Base-by-base conservation (phyloP, 164 flowering plant genomes). In the Vitis riparia region DNA sequence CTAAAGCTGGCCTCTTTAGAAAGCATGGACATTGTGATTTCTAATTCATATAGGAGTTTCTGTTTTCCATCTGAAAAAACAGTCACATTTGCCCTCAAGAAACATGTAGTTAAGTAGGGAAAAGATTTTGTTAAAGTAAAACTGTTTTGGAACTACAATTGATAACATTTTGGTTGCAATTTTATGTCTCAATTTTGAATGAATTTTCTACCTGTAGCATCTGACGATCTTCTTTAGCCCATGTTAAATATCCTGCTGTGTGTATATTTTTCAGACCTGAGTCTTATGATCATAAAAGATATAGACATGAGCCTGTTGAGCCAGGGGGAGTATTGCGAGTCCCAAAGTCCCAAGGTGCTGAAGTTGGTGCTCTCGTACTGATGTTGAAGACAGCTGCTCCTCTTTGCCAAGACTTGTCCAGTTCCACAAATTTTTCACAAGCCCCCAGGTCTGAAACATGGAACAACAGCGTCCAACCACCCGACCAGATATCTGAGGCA, bases 361-460 rank as follows among this genome's bases (percentile, higher is more conserved):
- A 92, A 70, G 86, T 92, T 58, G 96, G 98, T 73, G 86, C 83
- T 62, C 91, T 92, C 48, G 88, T 88, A 8, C 75, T 59, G 11
- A 87, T 90, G 91, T 77, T 92, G 64, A 82, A 80, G 69, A 86
- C 79, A 72, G 97, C 98, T 14, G 84, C 87, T 37, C 96, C 98
- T 66, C 89, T 94, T 16, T 81, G 73, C 44, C 91, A 84, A 71
- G 91, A 88, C 66, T 62, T 60, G 55, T 78, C 84, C 51, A 74
- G 63, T 17, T 80, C 88, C 5, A 56, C 53, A 6, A 73, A 63
- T 15, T 29, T 64, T 19, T 52, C 75, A 15, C 79, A 76, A 73
- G 69, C 65, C 67, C 68, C 84, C 17, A 81, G 59, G 55, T 51
- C 84, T 49, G 77, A 82, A 55, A 32, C 57, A 30, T 30, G 66